Evolutionary conservation across 305 asterid genomes (phyloP).

Genomic region (Fraxinus platypoda): DNA sequence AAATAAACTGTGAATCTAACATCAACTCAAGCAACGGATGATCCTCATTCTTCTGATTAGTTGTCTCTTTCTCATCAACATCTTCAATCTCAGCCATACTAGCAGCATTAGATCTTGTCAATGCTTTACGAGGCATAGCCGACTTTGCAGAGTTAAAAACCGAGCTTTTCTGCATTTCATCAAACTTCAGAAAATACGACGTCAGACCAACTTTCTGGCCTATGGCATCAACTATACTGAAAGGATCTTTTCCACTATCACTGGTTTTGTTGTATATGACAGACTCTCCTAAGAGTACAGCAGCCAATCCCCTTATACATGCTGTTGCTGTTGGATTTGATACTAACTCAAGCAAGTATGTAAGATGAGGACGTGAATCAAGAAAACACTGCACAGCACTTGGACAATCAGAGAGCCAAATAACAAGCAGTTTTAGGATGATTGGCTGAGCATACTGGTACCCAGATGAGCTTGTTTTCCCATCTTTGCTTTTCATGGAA

Average conservation of each 20-base stretch:
- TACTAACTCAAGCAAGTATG: conserved; percentile 75
- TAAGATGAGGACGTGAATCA: conserved; percentile 79
- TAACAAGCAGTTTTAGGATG: conserved; percentile 68
- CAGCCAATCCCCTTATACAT: conserved; percentile 71
- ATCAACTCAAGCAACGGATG: conserved; percentile 72
- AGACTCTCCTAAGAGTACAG: conserved; percentile 75
- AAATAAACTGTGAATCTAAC: conserved; percentile 69
- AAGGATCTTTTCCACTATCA: conserved; percentile 57
- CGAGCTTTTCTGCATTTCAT: conserved; percentile 74
- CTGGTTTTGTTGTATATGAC: conserved; percentile 53
- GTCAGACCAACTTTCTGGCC: conserved; percentile 85
- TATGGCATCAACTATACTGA: conserved; percentile 69
- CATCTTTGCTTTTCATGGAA: conserved; percentile 65
- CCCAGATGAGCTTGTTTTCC: conserved; percentile 46
- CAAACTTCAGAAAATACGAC: conserved; percentile 67
- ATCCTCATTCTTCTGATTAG: conserved; percentile 54
- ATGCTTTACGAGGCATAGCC: conserved; percentile 49
- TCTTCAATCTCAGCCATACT: conserved; percentile 90
- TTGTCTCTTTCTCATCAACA: conserved; percentile 56
- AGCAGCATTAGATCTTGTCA: conserved; percentile 80
- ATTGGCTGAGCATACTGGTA: conserved; percentile 62
- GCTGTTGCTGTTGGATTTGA: conserved; percentile 57
- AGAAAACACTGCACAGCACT: conserved; percentile 82
- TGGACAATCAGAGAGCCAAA: conserved; percentile 85
- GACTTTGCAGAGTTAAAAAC: conserved; percentile 71